Conservation (phyloP, 2,329 filamentous ascomycete species). For the Cercospora brassicicola region DNA sequence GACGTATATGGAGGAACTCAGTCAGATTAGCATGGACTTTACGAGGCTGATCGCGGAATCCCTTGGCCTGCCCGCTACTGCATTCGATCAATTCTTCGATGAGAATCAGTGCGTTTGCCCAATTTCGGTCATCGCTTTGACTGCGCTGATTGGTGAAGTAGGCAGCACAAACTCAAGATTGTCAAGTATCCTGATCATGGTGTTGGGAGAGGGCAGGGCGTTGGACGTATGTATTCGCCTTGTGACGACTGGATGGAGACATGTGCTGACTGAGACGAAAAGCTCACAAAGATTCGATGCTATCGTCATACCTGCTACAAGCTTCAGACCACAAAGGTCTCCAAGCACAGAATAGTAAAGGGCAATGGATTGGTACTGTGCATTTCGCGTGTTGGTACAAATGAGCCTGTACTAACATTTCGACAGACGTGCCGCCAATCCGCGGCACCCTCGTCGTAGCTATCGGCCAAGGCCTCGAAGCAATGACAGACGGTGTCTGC, state of each 20-base stretch:
- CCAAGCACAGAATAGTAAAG: neutral
- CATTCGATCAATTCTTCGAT: neutral
- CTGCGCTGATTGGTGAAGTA: no score
- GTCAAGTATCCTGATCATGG: neutral
- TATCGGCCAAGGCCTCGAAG: neutral
- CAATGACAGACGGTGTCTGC: neutral
- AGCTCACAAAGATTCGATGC: neutral
- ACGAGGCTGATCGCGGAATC: neutral
- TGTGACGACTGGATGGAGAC: no score
- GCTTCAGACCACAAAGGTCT: neutral
- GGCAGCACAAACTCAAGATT: neutral
- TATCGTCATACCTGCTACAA: neutral
- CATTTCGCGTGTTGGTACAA: no score
- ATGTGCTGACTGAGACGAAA: neutral
- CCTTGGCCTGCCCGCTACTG: neutral
- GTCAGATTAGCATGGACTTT: neutral
- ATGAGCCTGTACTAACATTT: no score
- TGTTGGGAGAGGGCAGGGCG: neutral
- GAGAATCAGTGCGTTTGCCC: neutral
- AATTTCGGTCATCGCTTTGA: no score
- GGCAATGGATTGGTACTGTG: neutral
- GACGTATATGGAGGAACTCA: neutral
- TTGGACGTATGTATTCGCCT: no score
- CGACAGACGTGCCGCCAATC: neutral
- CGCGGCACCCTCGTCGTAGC: neutral